Evolutionary conservation across 495 filamentous ascomycete genomes (phyloP).

Genomic region (Neurospora discreta): DNA sequence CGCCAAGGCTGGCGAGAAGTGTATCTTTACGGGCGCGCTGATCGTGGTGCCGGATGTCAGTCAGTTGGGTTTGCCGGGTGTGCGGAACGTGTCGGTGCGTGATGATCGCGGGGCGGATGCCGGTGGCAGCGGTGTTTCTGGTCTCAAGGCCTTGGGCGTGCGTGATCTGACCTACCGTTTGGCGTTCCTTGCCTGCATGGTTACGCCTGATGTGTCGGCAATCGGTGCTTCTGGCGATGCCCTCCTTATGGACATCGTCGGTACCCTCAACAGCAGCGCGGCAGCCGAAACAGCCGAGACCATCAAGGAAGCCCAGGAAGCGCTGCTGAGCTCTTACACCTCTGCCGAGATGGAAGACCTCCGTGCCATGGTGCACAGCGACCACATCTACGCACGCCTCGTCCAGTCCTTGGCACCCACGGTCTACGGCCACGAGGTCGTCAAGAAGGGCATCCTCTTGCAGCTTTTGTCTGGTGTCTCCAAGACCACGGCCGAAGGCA

Average conservation of each 20-base stretch:
- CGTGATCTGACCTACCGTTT: slow-evolving; percentile 94
- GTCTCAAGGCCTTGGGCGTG: slow-evolving; percentile 85
- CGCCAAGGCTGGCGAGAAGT: slow-evolving; percentile 94
- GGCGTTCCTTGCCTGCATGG: slow-evolving; percentile 95
- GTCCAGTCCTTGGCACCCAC: slow-evolving; percentile 94
- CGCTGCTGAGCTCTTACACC: slow-evolving; percentile 72
- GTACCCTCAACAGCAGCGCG: slow-evolving; percentile 60
- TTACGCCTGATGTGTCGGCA: slow-evolving; percentile 79
- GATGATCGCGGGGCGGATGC: slow-evolving; percentile 75
- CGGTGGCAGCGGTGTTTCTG: slow-evolving; percentile 72
- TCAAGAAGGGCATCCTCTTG: slow-evolving; percentile 92
- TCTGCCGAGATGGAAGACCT: slow-evolving; percentile 82
- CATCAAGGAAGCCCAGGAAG: slow-evolving; percentile 78
- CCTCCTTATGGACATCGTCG: slow-evolving; percentile 56
- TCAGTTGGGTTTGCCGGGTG: slow-evolving; percentile 82
- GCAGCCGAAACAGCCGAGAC: slow-evolving; percentile 51
- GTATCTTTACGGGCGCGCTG: slow-evolving; percentile 89
- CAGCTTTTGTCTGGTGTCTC: slow-evolving; percentile 88
- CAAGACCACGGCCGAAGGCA: slow-evolving; percentile 83
- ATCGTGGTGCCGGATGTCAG: slow-evolving; percentile 97
- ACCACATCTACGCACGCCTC: slow-evolving; percentile 87
- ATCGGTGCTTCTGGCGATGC: slow-evolving; percentile 40
- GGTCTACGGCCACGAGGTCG: slow-evolving; percentile 92
- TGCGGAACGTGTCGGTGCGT: slow-evolving; percentile 71
- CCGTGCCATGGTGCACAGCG: slow-evolving; percentile 83